A percentile compares a stretch with the other conserved stretches of the same genome.
These are phyloP conservation scores for Epichloe brachyelytri DNA, from an alignment of 2,329 filamentous ascomycete genomes.

Conservation along the genomic window DNA sequence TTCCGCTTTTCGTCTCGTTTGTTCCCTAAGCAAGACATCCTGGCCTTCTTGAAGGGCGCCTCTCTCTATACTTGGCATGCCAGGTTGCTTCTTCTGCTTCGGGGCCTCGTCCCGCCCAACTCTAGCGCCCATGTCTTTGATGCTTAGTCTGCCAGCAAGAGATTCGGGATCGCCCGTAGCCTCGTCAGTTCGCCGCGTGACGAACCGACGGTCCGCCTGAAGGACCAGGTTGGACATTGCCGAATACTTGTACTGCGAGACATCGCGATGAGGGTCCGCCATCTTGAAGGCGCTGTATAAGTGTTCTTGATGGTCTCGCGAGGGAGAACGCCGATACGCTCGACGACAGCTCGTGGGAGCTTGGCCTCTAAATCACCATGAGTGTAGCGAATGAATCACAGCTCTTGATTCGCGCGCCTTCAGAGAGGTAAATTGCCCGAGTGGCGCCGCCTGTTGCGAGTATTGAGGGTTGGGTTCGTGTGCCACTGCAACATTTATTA, in stretches of 20 bases:
- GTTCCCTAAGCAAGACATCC: conserved; percentile 71
- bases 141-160: conserved; percentile 82
- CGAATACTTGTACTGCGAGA: conserved; percentile 97
- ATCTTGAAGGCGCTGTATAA: conserved; percentile 34
- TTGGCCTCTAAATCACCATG: conserved; percentile 22
- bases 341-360: conserved; percentile 24
- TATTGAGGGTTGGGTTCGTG: conserved; percentile 10
- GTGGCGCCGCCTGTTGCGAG: conserved; percentile 12
- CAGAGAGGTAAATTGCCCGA: conserved; percentile 8
- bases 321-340: conserved; percentile 22
- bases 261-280: conserved; percentile 66
- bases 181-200: conserved; percentile 85
- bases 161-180: conserved; percentile 96
- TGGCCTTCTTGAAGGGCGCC: conserved; percentile 67
- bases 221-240: conserved; percentile 99
- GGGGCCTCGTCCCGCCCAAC: conserved; percentile 69
- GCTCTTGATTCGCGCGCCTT: conserved; percentile 5
- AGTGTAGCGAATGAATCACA: conserved; percentile 12
- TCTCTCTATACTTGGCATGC: conserved; percentile 57
- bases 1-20: conserved; percentile 76
- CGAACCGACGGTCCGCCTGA: conserved; percentile 96
- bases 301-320: conserved; percentile 13
- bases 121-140: conserved; percentile 85
- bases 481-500: neutral
- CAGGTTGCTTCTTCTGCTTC: conserved; percentile 63